Conservation (phyloP, 495 filamentous ascomycete genomes). For the Xylaria palmicola region DNA sequence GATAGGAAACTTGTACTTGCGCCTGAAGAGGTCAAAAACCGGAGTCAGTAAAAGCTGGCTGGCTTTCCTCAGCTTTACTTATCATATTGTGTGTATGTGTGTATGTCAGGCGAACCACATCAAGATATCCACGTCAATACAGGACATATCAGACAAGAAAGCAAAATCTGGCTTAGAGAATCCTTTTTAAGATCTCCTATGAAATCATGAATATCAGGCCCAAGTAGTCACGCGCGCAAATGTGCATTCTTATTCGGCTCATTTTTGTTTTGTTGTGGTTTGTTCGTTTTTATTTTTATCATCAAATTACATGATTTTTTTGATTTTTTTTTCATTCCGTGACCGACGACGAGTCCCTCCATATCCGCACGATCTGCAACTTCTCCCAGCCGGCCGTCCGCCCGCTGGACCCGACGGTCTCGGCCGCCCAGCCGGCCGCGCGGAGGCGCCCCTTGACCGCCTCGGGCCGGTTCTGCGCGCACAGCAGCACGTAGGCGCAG, state of each 20-base stretch:
- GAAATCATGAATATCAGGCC: too few species aligned
- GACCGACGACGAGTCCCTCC: conserved; percentile 41
- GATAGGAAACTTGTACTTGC: conserved; percentile 1
- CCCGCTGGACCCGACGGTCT: conserved; percentile 81
- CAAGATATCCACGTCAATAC: not conserved
- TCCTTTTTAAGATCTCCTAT: too few species aligned
- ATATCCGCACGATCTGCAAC: conserved; percentile 77
- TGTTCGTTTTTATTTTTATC: too few species aligned
- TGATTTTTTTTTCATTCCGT: not conserved
- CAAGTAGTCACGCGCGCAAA: too few species aligned
- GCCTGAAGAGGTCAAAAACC: not conserved
- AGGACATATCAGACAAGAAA: not conserved
- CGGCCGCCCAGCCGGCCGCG: conserved; percentile 60
- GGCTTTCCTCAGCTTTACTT: not conserved
- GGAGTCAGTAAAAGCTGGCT: not conserved
- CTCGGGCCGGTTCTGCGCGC: conserved; percentile 79
- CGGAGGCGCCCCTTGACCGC: conserved; percentile 67
- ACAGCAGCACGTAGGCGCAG: conserved; percentile 86
- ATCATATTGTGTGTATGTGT: not conserved
- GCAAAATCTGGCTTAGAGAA: not conserved
- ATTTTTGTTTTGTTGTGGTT: too few species aligned
- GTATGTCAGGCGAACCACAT: not conserved
- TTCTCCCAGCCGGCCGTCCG: conserved; percentile 90
- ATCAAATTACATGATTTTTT: too few species aligned
- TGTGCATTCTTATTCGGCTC: too few species aligned